Conservation (phyloP, 1,284 basidiomycete species). For the Meira nashicola region DNA sequence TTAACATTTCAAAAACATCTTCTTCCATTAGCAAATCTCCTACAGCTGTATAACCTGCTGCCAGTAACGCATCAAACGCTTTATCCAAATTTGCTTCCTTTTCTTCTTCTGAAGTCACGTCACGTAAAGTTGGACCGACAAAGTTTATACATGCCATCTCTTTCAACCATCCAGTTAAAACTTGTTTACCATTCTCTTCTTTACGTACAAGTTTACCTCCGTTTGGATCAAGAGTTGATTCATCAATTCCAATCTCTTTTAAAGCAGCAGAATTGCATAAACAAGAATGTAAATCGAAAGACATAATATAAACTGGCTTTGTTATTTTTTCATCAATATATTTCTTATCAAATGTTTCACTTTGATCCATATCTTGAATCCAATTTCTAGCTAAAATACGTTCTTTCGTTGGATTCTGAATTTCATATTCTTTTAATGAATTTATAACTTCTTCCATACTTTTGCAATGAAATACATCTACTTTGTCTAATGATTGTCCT, state of each 20-base stretch:
- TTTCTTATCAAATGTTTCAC: constrained; percentile 19
- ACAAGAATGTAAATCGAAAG: constrained; percentile 25
- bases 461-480: constrained; percentile 25
- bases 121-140: constrained; percentile 23
- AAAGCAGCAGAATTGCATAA: constrained; percentile 30
- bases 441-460: constrained; percentile 19
- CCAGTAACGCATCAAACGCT: constrained; percentile 21
- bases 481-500: constrained; percentile 28
- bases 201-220: constrained; percentile 27
- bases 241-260: constrained; percentile 23
- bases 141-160: constrained; percentile 25
- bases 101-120: constrained; percentile 17
- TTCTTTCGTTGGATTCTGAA: constrained; percentile 20
- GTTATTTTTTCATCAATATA: constrained; percentile 22
- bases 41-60: constrained; percentile 25
- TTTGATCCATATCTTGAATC: constrained; percentile 23
- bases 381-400: constrained; percentile 24
- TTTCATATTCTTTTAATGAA: constrained; percentile 17
- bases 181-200: constrained; percentile 9
- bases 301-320: constrained; percentile 25
- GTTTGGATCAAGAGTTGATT: constrained; percentile 22
- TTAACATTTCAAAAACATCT: constrained; percentile 20
- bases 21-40: constrained; percentile 26
- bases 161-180: constrained; percentile 22
- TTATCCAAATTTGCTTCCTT: constrained; percentile 19